Percentiles rank a stretch among this genome's conserved stretches.
Conservation (phyloP, 805 yeast species). For the Lipomyces sp. region DNA sequence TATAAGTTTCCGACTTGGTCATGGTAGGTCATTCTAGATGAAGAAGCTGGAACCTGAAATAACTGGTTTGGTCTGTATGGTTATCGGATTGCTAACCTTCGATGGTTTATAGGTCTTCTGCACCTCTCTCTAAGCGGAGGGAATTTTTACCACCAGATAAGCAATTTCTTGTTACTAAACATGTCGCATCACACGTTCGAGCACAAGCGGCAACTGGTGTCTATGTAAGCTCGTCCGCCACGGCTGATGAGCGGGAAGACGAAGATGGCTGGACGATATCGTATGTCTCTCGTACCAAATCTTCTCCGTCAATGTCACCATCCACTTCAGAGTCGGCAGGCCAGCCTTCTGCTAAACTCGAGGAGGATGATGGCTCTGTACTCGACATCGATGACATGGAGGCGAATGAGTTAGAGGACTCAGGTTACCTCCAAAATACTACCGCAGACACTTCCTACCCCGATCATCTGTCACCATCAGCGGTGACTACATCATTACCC, state of each 20-base stretch:
- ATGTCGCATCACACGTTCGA: slow-evolving; percentile 82
- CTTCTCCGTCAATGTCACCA: slow-evolving; percentile 27
- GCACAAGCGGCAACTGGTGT: slow-evolving; percentile 50
- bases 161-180: slow-evolving; percentile 84
- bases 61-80: background rate
- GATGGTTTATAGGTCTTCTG: slow-evolving; percentile 48
- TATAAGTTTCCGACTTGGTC: slow-evolving; percentile 96
- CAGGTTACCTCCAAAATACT: slow-evolving; percentile 27
- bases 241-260: slow-evolving; percentile 45
- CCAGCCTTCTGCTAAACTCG: slow-evolving; percentile 1
- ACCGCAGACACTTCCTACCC: slow-evolving; percentile 16
- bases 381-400: slow-evolving; percentile 36
- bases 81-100: slow-evolving; percentile 4
- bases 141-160: slow-evolving; percentile 84
- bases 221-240: slow-evolving; percentile 10
- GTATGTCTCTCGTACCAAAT: slow-evolving; percentile 10
- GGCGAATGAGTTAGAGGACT: slow-evolving; percentile 30
- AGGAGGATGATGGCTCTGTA: slow-evolving; percentile 27
- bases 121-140: slow-evolving; percentile 58
- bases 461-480: slow-evolving; percentile 36
- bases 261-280: slow-evolving; percentile 44
- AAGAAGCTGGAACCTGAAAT: background rate
- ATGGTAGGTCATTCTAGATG: slow-evolving; percentile 55
- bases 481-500: slow-evolving; percentile 37
- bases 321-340: slow-evolving; percentile 1